phyloP scores from a whole-genome alignment of 495 filamentous ascomycete genomes.

The Aspergillus heteromorphus region DNA sequence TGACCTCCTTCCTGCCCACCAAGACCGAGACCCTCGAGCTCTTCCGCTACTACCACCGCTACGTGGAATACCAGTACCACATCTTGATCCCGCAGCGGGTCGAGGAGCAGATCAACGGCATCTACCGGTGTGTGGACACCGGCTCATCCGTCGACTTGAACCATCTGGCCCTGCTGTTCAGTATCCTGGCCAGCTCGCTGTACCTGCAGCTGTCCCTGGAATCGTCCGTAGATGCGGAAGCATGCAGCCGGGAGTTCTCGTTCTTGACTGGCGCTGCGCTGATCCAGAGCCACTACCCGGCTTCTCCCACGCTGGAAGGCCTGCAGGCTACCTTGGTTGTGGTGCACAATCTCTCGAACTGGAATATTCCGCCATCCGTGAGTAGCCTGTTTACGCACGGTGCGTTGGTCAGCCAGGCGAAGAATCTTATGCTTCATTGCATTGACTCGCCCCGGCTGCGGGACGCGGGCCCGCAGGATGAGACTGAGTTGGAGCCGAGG shows the following conservation, averaged over 20 bases:
- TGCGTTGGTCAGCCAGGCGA: constrained; percentile 30
- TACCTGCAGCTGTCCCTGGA: constrained; percentile 28
- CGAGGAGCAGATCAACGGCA: constrained; percentile 25
- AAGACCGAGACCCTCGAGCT: constrained; percentile 25
- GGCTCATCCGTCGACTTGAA: constrained; percentile 15
- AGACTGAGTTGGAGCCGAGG: constrained; percentile 31
- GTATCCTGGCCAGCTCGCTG: constrained; percentile 31
- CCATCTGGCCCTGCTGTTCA: constrained; percentile 35
- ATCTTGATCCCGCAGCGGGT: constrained; percentile 25
- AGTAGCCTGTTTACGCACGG: constrained; percentile 30
- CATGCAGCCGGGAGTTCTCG: constrained; percentile 21
- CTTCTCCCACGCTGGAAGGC: constrained; percentile 38
- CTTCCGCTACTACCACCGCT: constrained; percentile 30
- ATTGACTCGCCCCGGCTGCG: constrained; percentile 26
- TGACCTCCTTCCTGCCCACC: constrained; percentile 21
- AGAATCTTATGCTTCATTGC: constrained; percentile 40
- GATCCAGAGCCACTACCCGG: constrained; percentile 29
- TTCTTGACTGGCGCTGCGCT: constrained; percentile 31
- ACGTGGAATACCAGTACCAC: constrained; percentile 38
- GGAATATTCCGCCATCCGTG: constrained; percentile 22
- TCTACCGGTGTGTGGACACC: constrained; percentile 23
- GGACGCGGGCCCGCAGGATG: constrained; percentile 15
- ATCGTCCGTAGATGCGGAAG: constrained; percentile 24
- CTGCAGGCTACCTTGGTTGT: constrained; percentile 44
- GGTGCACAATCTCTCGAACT: constrained; percentile 25